Evolutionary conservation across 768 basidiomycete genomes (phyloP).

Genomic region (Mycena epipterygia): DNA sequence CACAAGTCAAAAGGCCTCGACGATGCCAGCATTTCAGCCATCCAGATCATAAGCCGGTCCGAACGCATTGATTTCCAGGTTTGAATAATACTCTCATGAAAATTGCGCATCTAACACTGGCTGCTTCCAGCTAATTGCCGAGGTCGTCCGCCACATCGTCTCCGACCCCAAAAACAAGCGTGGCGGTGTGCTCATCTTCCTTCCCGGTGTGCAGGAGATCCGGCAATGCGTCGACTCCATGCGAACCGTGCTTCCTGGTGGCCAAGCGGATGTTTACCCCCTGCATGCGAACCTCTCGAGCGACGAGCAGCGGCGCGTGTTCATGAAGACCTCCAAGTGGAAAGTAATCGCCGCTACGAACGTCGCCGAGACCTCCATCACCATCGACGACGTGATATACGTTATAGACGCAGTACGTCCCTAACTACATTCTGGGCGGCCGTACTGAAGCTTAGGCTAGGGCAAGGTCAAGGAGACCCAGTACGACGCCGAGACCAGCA

Average conservation of each 20-base stretch:
- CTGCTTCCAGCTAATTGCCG: conserved; percentile 69
- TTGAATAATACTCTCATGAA: conserved; percentile 14
- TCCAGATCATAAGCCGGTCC: conserved; percentile 72
- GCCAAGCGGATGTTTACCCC: conserved; percentile 72
- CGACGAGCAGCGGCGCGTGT: conserved; percentile 87
- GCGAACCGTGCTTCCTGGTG: conserved; percentile 47
- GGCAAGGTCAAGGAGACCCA: conserved; percentile 90
- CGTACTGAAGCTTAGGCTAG: conserved; percentile 2
- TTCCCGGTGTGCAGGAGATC: conserved; percentile 93
- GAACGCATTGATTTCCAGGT: conserved; percentile 85
- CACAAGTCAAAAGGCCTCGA: conserved; percentile 69
- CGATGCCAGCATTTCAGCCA: conserved; percentile 60
- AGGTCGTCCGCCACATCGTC: conserved; percentile 75
- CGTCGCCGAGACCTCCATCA: conserved; percentile 94
- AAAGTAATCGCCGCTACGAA: conserved; percentile 94
- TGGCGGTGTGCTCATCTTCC: conserved; percentile 88
- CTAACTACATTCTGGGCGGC: not conserved
- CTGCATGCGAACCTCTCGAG: conserved; percentile 91
- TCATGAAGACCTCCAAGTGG: conserved; percentile 72
- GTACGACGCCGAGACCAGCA: conserved; percentile 75
- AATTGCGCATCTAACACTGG: not conserved
- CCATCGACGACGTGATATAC: conserved; percentile 90
- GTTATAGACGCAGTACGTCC: conserved; percentile 73
- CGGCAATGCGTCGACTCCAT: conserved; percentile 80
- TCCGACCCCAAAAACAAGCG: conserved; percentile 54